These are phyloP conservation scores for Rhodamnia rubescens DNA, from an alignment of 345 rosid species.

Conservation along the genomic window DNA sequence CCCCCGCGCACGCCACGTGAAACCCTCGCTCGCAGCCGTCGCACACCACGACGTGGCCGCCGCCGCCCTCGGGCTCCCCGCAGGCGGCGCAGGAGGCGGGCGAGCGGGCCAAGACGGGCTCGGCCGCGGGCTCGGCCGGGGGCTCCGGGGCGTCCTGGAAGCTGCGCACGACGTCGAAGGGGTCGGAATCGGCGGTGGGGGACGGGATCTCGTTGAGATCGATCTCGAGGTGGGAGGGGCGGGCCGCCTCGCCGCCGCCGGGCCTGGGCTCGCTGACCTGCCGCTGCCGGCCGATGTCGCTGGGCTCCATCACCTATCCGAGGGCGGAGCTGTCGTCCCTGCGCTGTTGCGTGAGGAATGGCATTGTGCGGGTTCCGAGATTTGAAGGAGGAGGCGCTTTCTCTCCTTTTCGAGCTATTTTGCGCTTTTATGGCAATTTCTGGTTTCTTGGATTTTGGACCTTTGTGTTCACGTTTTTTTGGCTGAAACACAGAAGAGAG, in stretches of 20 bases:
- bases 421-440: neutral
- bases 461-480: neutral
- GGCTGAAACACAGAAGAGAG: neutral
- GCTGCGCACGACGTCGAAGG: constrained; percentile 50
- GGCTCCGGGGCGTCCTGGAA: constrained; percentile 56
- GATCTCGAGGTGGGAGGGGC: constrained; percentile 67
- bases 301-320: neutral
- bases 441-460: neutral
- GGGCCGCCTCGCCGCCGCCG: constrained; percentile 21
- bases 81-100: constrained; percentile 14
- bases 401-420: too few species aligned
- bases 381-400: neutral
- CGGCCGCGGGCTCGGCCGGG: constrained; percentile 39
- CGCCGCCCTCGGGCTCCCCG: constrained; percentile 45
- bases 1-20: constrained; percentile 48
- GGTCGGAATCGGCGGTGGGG: constrained; percentile 22
- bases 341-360: neutral
- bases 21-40: constrained; percentile 91
- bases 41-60: constrained; percentile 51
- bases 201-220: constrained; percentile 98
- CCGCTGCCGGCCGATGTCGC: neutral
- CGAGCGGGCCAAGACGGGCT: neutral
- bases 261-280: constrained; percentile 4
- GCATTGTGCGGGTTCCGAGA: neutral
- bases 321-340: neutral